Evolutionary conservation across 306 rosid genomes (phyloP).

Genomic region (Sicyos baderoa): DNA sequence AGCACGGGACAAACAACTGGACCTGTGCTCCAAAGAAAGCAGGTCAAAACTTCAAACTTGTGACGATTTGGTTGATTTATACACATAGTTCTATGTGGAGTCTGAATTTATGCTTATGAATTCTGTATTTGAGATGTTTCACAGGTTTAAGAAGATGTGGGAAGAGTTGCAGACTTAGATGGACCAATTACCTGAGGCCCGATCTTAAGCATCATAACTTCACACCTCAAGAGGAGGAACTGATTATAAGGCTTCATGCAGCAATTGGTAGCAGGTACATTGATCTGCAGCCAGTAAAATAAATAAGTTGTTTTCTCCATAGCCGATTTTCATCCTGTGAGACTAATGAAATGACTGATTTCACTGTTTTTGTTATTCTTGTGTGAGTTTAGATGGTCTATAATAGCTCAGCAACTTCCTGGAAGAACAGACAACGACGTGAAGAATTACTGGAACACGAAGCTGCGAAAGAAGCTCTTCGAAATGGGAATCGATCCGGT

Average conservation of each 20-base stretch:
- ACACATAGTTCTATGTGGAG: not conserved
- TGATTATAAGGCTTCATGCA: slow-evolving; percentile 79
- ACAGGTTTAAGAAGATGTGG: slow-evolving; percentile 72
- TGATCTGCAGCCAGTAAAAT: slow-evolving; percentile 6
- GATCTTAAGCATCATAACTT: slow-evolving; percentile 63
- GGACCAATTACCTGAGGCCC: slow-evolving; percentile 44
- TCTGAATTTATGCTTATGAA: not conserved
- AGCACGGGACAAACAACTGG: slow-evolving; percentile 57
- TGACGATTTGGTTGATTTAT: not conserved
- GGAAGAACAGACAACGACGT: slow-evolving; percentile 89
- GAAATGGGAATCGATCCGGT: slow-evolving; percentile 89
- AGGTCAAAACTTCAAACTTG: slow-evolving; percentile 30
- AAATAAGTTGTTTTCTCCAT: not conserved
- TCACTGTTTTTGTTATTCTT: not conserved
- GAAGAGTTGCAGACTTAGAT: slow-evolving; percentile 62
- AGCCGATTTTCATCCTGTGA: not conserved
- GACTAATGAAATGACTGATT: not conserved
- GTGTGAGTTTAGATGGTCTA: slow-evolving; percentile 54
- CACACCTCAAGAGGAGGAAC: slow-evolving; percentile 75
- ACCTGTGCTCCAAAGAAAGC: slow-evolving; percentile 53
- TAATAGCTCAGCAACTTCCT: slow-evolving; percentile 91
- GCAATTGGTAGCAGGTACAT: slow-evolving; percentile 92
- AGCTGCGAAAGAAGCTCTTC: slow-evolving; percentile 67
- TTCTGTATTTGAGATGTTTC: slow-evolving; percentile 16
- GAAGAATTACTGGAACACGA: slow-evolving; percentile 79